Base-by-base conservation (phyloP, 2,329 filamentous ascomycete genomes). In the Hypoxylon sp. region DNA sequence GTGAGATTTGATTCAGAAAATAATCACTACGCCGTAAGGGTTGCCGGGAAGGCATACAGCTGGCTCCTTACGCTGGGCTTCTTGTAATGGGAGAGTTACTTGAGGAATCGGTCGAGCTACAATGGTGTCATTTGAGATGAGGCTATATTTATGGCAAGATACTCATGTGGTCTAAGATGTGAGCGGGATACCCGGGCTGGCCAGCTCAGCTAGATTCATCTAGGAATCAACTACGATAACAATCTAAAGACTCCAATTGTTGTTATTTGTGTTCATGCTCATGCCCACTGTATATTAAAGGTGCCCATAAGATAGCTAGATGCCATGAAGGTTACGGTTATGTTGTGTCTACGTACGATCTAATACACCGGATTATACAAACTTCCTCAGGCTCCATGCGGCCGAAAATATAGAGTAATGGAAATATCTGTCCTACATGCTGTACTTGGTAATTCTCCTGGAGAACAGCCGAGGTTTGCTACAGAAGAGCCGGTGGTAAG, bases 121-220 rank as follows among this genome's bases (percentile, higher is more conserved):
- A n/a, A 41, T 17, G 14, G 17, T 43, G 11, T 32, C 34, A 41
- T 49, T 52, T 45, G 46, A 59, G 28, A 38, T 28, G 17, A 28
- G 28, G 48, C 17, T 9, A 38, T 49, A 36, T 45, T 21, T 32
- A 46, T 46, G 36, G 38, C 36, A 30, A 30, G 28, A 6, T 23
- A 25, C 30, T 59, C 45, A n/a, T 56, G 21, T 38, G 13, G 43
- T 57, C 59, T 21, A 11, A 14, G 41, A 58, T 23, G 34, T 13
- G 49, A 32, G 32, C 17, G 38, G 23, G 48, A 49, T 49, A 50
- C 63, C 63, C 36, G 49, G 43, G 46, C 49, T 62, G 58, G 25
- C 32, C 3, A 46, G 30, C 21, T 23, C 38, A 50, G 48, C 21
- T 19, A 38, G 17, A 55, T 17, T 46, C 19, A 32, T 41, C 25